These are phyloP conservation scores for Lactifluus piperatus DNA, from an alignment of 768 basidiomycete species.

Conservation along the genomic window DNA sequence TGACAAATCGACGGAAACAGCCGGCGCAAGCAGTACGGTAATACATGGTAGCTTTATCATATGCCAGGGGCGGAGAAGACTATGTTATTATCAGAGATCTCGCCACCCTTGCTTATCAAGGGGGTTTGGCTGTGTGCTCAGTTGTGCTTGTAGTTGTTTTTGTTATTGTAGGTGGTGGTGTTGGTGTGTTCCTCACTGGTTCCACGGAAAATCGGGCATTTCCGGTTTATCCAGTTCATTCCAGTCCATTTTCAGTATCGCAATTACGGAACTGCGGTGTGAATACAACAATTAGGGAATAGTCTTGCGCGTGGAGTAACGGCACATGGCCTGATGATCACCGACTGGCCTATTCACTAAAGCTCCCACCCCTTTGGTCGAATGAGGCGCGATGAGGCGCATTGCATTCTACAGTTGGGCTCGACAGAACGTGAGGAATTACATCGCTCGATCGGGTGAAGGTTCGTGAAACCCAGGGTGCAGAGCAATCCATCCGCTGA, in stretches of 20 bases:
- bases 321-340: background rate
- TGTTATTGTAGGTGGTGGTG: background rate
- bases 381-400: too few species aligned
- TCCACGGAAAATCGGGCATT: background rate
- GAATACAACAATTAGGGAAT: background rate
- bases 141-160: too few species aligned
- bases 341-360: background rate
- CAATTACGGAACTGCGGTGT: background rate
- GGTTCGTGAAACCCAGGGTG: constrained; percentile 2
- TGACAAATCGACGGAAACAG: too few species aligned
- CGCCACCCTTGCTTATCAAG: background rate
- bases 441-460: background rate
- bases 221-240: background rate
- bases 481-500: background rate
- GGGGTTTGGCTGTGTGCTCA: background rate
- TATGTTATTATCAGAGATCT: too few species aligned
- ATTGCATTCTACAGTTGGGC: background rate
- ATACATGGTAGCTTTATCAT: too few species aligned
- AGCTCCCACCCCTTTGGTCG: background rate
- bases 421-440: background rate
- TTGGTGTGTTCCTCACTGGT: background rate
- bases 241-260: background rate
- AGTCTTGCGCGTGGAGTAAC: background rate
- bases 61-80: too few species aligned
- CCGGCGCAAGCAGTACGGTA: too few species aligned